phyloP scores from a whole-genome alignment of 2,329 filamentous ascomycete species.

The Triangularia verruculosa region DNA sequence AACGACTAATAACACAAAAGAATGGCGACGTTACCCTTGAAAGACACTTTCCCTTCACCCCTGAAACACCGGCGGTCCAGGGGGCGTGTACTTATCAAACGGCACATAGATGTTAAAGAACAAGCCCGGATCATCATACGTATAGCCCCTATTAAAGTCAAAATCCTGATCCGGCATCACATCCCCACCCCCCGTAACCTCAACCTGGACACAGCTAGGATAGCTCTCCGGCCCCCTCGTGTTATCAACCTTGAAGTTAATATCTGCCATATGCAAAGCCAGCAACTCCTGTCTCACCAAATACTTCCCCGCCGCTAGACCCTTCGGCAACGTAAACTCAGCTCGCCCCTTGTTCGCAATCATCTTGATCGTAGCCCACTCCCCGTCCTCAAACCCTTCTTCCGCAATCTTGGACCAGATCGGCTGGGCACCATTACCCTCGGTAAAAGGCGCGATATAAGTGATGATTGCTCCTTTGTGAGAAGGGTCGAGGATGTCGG shows the following conservation, averaged over 20 bases:
- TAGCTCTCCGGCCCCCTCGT: conserved; percentile 36
- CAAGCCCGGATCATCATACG: conserved; percentile 31
- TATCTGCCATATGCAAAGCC: conserved; percentile 33
- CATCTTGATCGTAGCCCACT: conserved; percentile 29
- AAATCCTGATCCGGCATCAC: conserved; percentile 30
- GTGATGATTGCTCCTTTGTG: conserved; percentile 36
- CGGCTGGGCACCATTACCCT: conserved; percentile 35
- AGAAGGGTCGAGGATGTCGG: conserved; percentile 30
- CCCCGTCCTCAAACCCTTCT: conserved; percentile 35
- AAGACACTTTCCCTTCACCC: not conserved
- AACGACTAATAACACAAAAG: too few relatives aligned
- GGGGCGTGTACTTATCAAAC: conserved; percentile 13
- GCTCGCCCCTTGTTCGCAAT: conserved; percentile 25
- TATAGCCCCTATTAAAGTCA: conserved; percentile 33
- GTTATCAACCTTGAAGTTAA: conserved; percentile 7
- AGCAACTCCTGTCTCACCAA: conserved; percentile 37
- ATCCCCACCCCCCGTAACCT: conserved; percentile 31
- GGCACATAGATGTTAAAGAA: conserved; percentile 26
- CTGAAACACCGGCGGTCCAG: conserved; percentile 15
- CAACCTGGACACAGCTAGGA: conserved; percentile 36
- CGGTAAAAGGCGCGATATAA: conserved; percentile 36
- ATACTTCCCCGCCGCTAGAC: conserved; percentile 28
- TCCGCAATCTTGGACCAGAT: conserved; percentile 40
- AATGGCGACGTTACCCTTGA: not conserved
- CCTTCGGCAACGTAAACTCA: conserved; percentile 30